phyloP scores from a whole-genome alignment of 805 yeast genomes.

The Wickerhamomyces alni region DNA sequence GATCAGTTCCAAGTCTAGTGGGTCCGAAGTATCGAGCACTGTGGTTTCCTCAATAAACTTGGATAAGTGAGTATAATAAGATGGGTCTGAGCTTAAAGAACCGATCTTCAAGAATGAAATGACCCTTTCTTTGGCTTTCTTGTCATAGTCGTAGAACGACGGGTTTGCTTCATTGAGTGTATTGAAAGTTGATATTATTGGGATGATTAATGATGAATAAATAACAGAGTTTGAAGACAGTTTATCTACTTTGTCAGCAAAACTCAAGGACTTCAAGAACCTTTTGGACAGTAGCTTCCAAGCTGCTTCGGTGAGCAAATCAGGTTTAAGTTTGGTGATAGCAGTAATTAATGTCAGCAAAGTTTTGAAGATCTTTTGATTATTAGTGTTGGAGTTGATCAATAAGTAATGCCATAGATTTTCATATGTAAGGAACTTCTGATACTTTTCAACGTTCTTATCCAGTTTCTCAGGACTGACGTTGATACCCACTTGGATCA shows the following conservation, averaged over 20 bases:
- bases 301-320: slow-evolving; percentile 16
- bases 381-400: slow-evolving; percentile 28
- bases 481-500: slow-evolving; percentile 21
- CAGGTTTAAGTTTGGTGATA: slow-evolving; percentile 21
- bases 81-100: slow-evolving; percentile 44
- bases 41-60: slow-evolving; percentile 15
- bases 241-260: slow-evolving; percentile 20
- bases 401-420: slow-evolving; percentile 37
- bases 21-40: slow-evolving; percentile 5
- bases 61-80: slow-evolving; percentile 35
- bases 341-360: slow-evolving; percentile 32
- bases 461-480: slow-evolving; percentile 18
- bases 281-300: slow-evolving; percentile 29
- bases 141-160: slow-evolving; percentile 50
- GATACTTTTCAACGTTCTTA: slow-evolving; percentile 15
- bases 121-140: slow-evolving; percentile 39
- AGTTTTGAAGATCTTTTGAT: slow-evolving; percentile 36
- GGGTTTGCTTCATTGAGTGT: slow-evolving; percentile 39
- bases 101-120: slow-evolving; percentile 45
- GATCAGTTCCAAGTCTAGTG: slow-evolving; percentile 21
- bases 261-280: slow-evolving; percentile 27
- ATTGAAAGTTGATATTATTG: slow-evolving; percentile 42
- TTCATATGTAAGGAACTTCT: slow-evolving; percentile 35
- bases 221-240: slow-evolving; percentile 31
- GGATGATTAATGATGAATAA: slow-evolving; percentile 40